phyloP scores from a whole-genome alignment of 1,284 basidiomycete species.

The Irpex lacteus region DNA sequence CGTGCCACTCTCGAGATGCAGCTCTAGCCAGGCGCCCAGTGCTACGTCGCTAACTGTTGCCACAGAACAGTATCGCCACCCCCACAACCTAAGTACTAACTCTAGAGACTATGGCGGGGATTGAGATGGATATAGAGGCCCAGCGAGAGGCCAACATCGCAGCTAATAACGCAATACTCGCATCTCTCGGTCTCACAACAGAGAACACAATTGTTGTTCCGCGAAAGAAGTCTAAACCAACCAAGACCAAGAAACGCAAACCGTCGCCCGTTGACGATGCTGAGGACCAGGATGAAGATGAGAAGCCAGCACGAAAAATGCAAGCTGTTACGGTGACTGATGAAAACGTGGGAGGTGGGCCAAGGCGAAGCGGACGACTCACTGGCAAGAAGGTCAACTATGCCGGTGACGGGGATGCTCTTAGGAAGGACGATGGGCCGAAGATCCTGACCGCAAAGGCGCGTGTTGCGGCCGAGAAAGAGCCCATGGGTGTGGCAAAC shows the following conservation, averaged over 20 bases:
- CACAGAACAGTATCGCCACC: no score
- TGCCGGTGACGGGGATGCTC: conserved; percentile 29
- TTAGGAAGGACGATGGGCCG: conserved; percentile 14
- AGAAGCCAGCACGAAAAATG: conserved; percentile 14
- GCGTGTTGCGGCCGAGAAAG: conserved; percentile 17
- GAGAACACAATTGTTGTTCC: conserved; percentile 4
- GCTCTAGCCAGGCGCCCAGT: no score
- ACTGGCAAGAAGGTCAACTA: conserved; percentile 58
- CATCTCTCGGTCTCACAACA: conserved; percentile 37
- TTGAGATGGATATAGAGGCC: conserved; percentile 21
- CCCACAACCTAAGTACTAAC: no score
- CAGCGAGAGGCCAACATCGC: conserved; percentile 47
- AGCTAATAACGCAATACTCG: conserved; percentile 46
- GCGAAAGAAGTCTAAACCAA: conserved; percentile 36
- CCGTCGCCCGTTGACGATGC: conserved; percentile 23
- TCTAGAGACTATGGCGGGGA: not conserved
- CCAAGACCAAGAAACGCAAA: conserved; percentile 42
- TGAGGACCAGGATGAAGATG: conserved; percentile 17
- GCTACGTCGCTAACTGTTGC: no score
- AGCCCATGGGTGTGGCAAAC: conserved; percentile 26
- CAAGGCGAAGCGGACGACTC: conserved; percentile 65
- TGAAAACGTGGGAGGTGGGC: conserved; percentile 18
- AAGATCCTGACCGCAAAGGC: conserved; percentile 18
- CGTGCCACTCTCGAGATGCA: conserved; percentile 4
- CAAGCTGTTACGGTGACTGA: conserved; percentile 6